phyloP scores from a whole-genome alignment of 129 eudicot species.

The Flaveria linearis region DNA sequence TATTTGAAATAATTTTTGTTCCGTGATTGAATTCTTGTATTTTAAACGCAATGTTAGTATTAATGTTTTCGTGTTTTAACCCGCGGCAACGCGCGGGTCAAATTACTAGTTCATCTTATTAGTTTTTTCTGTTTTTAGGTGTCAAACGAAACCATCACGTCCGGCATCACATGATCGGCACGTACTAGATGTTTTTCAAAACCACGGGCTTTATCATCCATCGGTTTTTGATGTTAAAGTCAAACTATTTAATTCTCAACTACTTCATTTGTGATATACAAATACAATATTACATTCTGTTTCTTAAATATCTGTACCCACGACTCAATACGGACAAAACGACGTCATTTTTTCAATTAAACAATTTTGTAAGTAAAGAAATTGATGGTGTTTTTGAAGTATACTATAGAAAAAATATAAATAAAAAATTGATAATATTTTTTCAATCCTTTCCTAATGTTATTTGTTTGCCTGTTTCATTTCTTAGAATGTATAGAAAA shows the following conservation, averaged over 20 bases:
- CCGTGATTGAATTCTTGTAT: too few relatives aligned
- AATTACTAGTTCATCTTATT: too few relatives aligned
- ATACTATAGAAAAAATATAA: too few relatives aligned
- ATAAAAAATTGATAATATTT: too few relatives aligned
- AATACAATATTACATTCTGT: constrained; percentile 5
- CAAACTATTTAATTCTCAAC: constrained; percentile 11
- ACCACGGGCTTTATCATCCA: not conserved
- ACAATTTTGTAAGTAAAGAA: not conserved
- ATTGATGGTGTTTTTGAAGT: not conserved
- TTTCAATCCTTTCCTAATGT: not conserved
- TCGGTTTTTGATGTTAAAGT: not conserved
- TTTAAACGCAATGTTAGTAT: too few relatives aligned
- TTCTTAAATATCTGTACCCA: constrained; percentile 7
- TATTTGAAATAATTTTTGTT: too few relatives aligned
- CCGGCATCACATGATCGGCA: not conserved
- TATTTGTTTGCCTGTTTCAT: not conserved
- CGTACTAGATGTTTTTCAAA: not conserved
- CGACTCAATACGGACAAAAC: not conserved
- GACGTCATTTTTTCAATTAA: not conserved
- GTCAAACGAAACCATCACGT: not conserved
- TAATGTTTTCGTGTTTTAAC: too few relatives aligned
- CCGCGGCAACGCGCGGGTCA: too few relatives aligned
- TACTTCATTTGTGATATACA: not conserved
- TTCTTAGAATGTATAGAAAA: too few relatives aligned
- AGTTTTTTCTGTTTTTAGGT: not conserved